Percentiles rank a stretch among this genome's conserved stretches.
phyloP scores from a whole-genome alignment of 805 yeast species.

The Nakazawaea molendinolei region DNA sequence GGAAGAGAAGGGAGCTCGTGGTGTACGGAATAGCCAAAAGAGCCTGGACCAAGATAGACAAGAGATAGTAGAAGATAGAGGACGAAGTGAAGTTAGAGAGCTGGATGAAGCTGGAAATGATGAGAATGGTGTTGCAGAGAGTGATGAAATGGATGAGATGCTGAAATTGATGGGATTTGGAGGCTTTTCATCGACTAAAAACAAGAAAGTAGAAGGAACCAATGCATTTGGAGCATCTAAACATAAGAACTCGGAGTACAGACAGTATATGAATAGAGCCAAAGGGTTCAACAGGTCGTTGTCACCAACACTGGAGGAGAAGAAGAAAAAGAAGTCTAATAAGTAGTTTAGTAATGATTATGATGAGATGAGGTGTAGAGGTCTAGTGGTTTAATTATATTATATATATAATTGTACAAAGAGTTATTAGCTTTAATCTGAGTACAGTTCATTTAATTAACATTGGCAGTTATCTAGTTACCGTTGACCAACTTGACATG shows the following conservation, averaged over 20 bases:
- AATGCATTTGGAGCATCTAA: slow-evolving; percentile 35
- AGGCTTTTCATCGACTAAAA: slow-evolving; percentile 49
- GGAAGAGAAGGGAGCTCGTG: no score
- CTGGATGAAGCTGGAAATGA: no score
- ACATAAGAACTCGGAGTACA: slow-evolving; percentile 36
- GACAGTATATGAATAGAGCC: slow-evolving; percentile 55
- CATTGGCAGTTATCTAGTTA: no score
- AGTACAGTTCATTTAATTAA: no score
- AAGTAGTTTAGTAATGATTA: slow-evolving; percentile 10
- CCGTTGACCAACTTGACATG: slow-evolving; percentile 33
- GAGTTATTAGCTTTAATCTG: neutral
- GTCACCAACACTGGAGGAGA: slow-evolving; percentile 35
- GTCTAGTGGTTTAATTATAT: no score
- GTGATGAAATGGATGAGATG: no score
- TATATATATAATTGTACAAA: neutral
- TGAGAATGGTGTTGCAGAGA: no score
- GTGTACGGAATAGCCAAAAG: no score
- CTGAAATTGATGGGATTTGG: slow-evolving; percentile 51
- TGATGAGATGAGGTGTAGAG: no score
- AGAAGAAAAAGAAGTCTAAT: slow-evolving; percentile 13
- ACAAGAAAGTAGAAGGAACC: slow-evolving; percentile 45
- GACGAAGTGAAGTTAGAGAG: no score
- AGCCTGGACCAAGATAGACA: neutral
- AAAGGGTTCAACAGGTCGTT: slow-evolving; percentile 51
- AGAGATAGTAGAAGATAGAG: no score